Base-by-base conservation (phyloP, 129 eudicot genomes). In the Gnaphalium uliginosum region DNA sequence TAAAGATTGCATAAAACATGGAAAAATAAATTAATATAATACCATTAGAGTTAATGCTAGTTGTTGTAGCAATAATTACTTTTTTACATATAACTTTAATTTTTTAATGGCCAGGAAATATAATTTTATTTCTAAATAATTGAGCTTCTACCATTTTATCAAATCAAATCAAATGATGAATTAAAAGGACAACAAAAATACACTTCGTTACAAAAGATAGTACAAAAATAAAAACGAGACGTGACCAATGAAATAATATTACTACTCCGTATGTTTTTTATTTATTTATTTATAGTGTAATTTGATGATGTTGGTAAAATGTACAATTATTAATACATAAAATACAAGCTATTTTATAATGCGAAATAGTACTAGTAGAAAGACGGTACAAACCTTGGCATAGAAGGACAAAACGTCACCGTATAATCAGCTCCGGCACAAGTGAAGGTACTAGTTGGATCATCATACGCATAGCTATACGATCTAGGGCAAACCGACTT, bases 391-490 rank as follows among this genome's bases (percentile, higher is more conserved):
- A 79, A 91, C 97, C 95, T 86, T n/a, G 95, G 85, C 86, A 81
- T 81, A 51, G 90, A 83, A 62, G 98, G 98, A 79, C 98, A 93
- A 81, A 90, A 93, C 58, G 98, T 93, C 64, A 93, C 78, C 62
- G 98, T 88, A 76, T 93, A 93, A 33, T 93, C 98, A 4, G 96
- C 98, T 2, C 95, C 96, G n/a, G 87, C 77, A 63, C 98, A 93
- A 5, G 98, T 93, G 69, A 88, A 93, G 2, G 98, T 93, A 78
- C 98, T 93, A 0, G 96, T 93, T 0, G 98, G 92, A 70, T 93
- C 98, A 76, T 93, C 98, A 56, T 90, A 93, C 25, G 98, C 98
- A 43, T 93, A 93, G 78, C 98, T 93, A 54, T 93, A 93, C 68
- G 98, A 90, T 68, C 98, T 86, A 7, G 98, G 98, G 60, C 98